A percentile compares a stretch with the other conserved stretches of the same genome.
phyloP scores from a whole-genome alignment of 768 basidiomycete species.

The Boletus edulis region DNA sequence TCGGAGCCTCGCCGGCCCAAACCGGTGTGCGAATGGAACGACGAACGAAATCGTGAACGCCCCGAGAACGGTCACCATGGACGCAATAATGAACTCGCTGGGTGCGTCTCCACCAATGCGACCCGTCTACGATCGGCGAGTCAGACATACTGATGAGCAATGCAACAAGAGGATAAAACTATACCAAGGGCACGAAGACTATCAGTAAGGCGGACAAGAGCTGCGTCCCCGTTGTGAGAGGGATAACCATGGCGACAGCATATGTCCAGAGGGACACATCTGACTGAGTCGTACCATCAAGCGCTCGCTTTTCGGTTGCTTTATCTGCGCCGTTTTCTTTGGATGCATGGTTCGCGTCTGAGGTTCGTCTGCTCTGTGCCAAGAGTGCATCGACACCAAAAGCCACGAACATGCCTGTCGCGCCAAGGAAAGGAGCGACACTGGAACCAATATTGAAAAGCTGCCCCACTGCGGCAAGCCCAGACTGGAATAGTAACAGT shows the following conservation, averaged over 20 bases:
- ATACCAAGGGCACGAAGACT: slow-evolving; percentile 86
- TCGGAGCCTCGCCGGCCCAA: slow-evolving; percentile 42
- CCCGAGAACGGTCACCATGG: slow-evolving; percentile 59
- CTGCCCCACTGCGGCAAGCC: slow-evolving; percentile 59
- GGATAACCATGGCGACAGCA: slow-evolving; percentile 53
- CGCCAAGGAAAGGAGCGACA: slow-evolving; percentile 66
- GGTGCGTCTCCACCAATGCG: slow-evolving; percentile 81
- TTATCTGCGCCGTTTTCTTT: slow-evolving; percentile 3
- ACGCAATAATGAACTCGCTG: slow-evolving; percentile 84
- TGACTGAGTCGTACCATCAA: slow-evolving; percentile 16
- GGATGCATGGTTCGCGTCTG: not conserved
- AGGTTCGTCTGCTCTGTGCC: slow-evolving; percentile 22
- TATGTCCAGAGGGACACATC: slow-evolving; percentile 61
- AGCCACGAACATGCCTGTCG: slow-evolving; percentile 53
- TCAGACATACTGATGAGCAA: slow-evolving; percentile 2
- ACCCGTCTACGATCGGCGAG: slow-evolving; percentile 56
- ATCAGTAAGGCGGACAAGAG: slow-evolving; percentile 64
- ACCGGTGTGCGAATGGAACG: slow-evolving; percentile 74
- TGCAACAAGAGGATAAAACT: slow-evolving; percentile 16
- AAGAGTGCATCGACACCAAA: slow-evolving; percentile 52
- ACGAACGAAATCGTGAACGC: slow-evolving; percentile 57
- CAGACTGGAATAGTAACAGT: slow-evolving; percentile 57
- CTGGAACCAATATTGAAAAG: slow-evolving; percentile 70
- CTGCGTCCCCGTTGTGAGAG: slow-evolving; percentile 56
- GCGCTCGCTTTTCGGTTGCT: not conserved